Evolutionary conservation across 768 basidiomycete genomes (phyloP), one percentile per base, ranked within the genome.

Genomic region (Sporobolomyces phaffii): DNA sequence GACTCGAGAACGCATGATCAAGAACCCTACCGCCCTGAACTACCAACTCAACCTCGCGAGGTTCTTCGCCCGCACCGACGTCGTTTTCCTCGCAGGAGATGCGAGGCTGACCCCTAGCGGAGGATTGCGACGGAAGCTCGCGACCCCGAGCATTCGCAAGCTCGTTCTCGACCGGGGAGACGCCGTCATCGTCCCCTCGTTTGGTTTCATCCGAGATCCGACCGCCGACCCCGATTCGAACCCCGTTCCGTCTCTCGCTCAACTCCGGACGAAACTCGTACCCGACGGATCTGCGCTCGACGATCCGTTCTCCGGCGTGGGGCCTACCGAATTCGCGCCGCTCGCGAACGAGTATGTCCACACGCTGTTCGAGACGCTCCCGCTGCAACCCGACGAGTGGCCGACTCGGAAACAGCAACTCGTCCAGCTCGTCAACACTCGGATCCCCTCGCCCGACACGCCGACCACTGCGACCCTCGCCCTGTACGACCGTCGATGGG

Each of bases 31-130:
- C 44, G 74, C 70, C 20, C 62, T 47, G 29, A 74, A 73, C 59
- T 73, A 69, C 43, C 74, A 75, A 20, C 68, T 74, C 64, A 75
- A 75, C 67, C 68, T 75, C 58, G 74, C 74, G 34, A 52, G 74
- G 24, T 75, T 75, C 73, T 75, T 75, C 43, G 68, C 74, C 6
- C 57, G 53, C 43, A 74, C 74, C 36, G 73, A 75, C 38, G 45
- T 73, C 47, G 64, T 73, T 58, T 73, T 71, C 68, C 65, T 75
- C 51, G 70, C 69, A 1, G 65, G 63, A 22, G 74, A 75, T 40
- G 73, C 74, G 3, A 64, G 74, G 9, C 10, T 72, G 24, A 52
- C 63, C 1, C 74, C 74, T 24, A 60, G 65, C 1, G 33, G 60
- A 17, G 72, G 72, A 0, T 45, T 75, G 0, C 52, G 72, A 7